Conservation (phyloP, 257 asterid genomes). For the Lavandula angustifolia region DNA sequence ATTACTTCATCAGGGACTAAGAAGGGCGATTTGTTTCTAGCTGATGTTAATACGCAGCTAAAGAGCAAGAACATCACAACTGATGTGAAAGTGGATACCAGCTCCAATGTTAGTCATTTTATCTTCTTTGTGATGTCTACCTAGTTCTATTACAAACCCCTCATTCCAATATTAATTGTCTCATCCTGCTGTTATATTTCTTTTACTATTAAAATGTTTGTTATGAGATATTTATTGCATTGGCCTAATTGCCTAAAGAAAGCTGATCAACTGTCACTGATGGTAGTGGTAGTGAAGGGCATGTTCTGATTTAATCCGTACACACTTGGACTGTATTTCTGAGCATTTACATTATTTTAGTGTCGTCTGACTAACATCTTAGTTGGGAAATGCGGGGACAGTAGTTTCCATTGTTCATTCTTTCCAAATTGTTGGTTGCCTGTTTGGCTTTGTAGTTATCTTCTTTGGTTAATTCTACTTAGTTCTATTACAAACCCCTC, state of each 20-base stretch:
- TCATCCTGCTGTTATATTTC: neutral
- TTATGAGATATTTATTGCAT: neutral
- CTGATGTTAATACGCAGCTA: slow-evolving; percentile 62
- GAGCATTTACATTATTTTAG: neutral
- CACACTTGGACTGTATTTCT: neutral
- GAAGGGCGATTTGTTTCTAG: slow-evolving; percentile 60
- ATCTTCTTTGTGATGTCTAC: neutral
- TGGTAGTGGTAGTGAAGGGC: neutral
- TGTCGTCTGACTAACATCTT: neutral
- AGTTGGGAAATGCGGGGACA: neutral
- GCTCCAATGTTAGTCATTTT: slow-evolving; percentile 51
- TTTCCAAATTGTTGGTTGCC: neutral
- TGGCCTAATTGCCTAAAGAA: neutral
- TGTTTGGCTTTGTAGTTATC: slow-evolving; percentile 45
- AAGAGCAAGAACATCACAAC: slow-evolving; percentile 71
- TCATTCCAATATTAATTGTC: neutral
- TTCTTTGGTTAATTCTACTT: neutral
- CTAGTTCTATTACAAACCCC: neutral
- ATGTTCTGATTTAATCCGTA: neutral
- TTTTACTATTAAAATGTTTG: neutral
- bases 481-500: neutral
- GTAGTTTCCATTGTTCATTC: neutral
- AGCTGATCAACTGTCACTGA: neutral
- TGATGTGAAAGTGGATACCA: slow-evolving; percentile 67
- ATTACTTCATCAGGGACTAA: slow-evolving; percentile 69